Evolutionary conservation across 116 monocot genomes (phyloP), one percentile per base, ranked within the genome.

Genomic region (Iris pallida): DNA sequence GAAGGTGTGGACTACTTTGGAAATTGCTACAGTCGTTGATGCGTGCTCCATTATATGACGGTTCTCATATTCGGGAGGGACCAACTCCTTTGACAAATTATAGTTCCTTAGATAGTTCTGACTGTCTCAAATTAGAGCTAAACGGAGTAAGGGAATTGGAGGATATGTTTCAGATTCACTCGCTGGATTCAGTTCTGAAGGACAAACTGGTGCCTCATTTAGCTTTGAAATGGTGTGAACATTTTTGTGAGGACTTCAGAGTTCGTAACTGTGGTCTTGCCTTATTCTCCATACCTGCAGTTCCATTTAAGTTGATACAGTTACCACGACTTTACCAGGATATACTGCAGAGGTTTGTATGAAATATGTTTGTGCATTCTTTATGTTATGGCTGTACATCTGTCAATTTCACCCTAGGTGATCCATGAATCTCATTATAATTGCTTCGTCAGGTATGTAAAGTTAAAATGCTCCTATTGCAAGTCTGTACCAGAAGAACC

Each of bases 311-410:
- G 68, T 71, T 99, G 81, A 78, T 99, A 72, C 65, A 79, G 66
- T 74, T 99, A 48, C 99, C 99, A 51, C 60, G 17, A 18, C 65
- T 99, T 60, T 99, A 90, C 54, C 90, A 99, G 58, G 90, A 93
- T 75, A 78, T 99, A 5, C 69, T 99, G 40, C 79, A 90, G 75
- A 98, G 90, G 98, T 98, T 73, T 73, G 57, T 41, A 64, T 54
- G 47, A 0, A 53, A 55, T 70, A 19, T 61, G 49, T 60, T 12
- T 19, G 47, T 47, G 47, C 30, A 18, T 19, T 4, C 6, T 66
- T 15, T 4, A n/a, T 65, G 10, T 16, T 20, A 61, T 65, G 20
- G 30, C 30, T 30, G 3, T 1, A 30, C 30, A 30, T 30, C 2
- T 30, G 30, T 30, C 30, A 30, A 30, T 45, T 69, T 57, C 49